phyloP scores from a whole-genome alignment of 2,329 filamentous ascomycete genomes.

The Teratosphaeria zuluensis region DNA sequence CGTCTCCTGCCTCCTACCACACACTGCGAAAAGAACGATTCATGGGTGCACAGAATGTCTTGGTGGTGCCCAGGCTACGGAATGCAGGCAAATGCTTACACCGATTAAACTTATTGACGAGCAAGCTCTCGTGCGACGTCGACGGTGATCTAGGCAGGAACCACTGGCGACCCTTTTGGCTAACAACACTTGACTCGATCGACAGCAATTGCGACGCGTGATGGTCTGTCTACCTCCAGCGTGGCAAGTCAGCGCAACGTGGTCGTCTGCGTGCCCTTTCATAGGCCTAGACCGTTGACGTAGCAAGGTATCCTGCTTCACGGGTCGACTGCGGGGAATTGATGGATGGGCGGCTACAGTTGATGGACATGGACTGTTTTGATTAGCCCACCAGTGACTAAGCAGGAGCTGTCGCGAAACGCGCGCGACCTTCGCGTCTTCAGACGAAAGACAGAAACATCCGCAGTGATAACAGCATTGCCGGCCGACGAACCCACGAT shows the following conservation, averaged over 20 bases:
- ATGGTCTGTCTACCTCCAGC: no score
- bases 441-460: background rate
- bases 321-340: background rate
- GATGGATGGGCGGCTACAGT: background rate
- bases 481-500: background rate
- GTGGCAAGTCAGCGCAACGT: background rate
- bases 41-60: background rate
- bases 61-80: background rate
- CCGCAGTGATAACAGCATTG: background rate
- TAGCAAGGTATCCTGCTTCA: background rate
- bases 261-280: background rate
- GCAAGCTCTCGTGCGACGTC: background rate
- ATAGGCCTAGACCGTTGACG: background rate
- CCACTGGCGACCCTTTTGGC: background rate
- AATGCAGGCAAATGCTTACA: background rate
- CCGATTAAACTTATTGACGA: background rate
- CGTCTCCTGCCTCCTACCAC: background rate
- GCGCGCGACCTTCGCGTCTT: background rate
- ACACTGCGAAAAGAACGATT: background rate
- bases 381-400: background rate
- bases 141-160: background rate
- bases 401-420: background rate
- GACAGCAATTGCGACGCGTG: background rate
- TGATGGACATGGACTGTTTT: background rate
- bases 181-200: background rate